Base-by-base conservation (phyloP, 192 early-diverging fungal species). In the Entomortierella parvispora region DNA sequence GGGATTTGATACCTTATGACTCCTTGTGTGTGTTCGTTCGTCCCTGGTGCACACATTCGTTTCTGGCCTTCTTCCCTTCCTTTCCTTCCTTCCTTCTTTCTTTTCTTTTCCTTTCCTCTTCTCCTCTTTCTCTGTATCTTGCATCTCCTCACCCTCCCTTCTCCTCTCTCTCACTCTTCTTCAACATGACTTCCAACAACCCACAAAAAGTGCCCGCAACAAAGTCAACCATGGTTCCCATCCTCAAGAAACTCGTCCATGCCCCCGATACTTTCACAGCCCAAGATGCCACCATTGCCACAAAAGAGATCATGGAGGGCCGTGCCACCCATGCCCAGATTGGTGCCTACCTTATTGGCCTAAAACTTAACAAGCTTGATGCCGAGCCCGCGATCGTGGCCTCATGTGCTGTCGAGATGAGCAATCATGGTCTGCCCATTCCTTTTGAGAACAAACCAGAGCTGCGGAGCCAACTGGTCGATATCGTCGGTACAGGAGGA, bases 401-500 rank as follows among this genome's bases (percentile, higher is more conserved):
- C 9, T 88, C 95, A 2, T 84, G 88, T 66, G 95, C 94, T 4
- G 54, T 67, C 0, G 92, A 89, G 32, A 91, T 95, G 90, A 87
- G 90, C 46, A 82, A 85, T 20, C 87, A 90, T 54, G 92, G 93
- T 1, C 62, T 88, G 8, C 76, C 71, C 9, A 82, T 96, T 7
- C 54, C 80, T 25, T 85, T 92, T 37, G 80, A 82, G 7, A 55
- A 71, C 1, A 70, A 88, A 29, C 60, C 66, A 2, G 75, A 82
- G 25, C 69, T 78, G 25, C 80, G 71, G 47, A 85, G 65, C 31
- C 80, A 82, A 48, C 68, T 95, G 8, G 90, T 91, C 3, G 96
- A 99, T 69, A 96, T 97, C 80, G 96, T 98, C 3, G 97, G 97
- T 4, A 99, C 97, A 1, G 97, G 97, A n/a, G 97, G 97, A 10